phyloP scores from a whole-genome alignment of 2,329 filamentous ascomycete species.

The Trichoderma atroviride region DNA sequence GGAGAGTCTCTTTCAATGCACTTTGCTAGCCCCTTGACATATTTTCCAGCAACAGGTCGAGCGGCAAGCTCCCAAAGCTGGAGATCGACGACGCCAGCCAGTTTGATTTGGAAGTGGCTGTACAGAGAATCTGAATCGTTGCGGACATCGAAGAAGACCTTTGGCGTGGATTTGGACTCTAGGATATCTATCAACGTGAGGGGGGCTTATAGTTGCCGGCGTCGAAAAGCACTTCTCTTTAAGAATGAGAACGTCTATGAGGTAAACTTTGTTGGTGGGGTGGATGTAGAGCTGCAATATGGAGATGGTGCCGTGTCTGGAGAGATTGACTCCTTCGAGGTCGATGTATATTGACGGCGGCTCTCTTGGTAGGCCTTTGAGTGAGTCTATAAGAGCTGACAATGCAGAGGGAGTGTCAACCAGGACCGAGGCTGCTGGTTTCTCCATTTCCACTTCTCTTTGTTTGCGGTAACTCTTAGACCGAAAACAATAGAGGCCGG shows the following conservation, averaged over 20 bases:
- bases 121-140: slow-evolving; percentile 61
- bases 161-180: slow-evolving; percentile 44
- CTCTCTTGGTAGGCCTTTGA: slow-evolving; percentile 28
- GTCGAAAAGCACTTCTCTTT: slow-evolving; percentile 40
- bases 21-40: slow-evolving; percentile 34
- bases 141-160: slow-evolving; percentile 62
- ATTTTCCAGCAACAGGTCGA: slow-evolving; percentile 24
- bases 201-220: neutral
- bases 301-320: slow-evolving; percentile 47
- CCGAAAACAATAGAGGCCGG: no score
- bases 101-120: slow-evolving; percentile 45
- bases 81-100: slow-evolving; percentile 53
- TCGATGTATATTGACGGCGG: slow-evolving; percentile 51
- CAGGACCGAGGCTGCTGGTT: neutral
- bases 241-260: slow-evolving; percentile 51
- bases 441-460: neutral
- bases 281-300: slow-evolving; percentile 46
- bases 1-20: slow-evolving; percentile 38
- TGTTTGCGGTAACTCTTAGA: neutral
- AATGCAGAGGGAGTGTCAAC: slow-evolving; percentile 15
- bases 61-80: slow-evolving; percentile 59
- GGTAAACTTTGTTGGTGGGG: slow-evolving; percentile 38
- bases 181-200: slow-evolving; percentile 46
- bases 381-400: neutral
- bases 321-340: slow-evolving; percentile 51